phyloP scores from a whole-genome alignment of 345 rosid species.

The Salix purpurea region DNA sequence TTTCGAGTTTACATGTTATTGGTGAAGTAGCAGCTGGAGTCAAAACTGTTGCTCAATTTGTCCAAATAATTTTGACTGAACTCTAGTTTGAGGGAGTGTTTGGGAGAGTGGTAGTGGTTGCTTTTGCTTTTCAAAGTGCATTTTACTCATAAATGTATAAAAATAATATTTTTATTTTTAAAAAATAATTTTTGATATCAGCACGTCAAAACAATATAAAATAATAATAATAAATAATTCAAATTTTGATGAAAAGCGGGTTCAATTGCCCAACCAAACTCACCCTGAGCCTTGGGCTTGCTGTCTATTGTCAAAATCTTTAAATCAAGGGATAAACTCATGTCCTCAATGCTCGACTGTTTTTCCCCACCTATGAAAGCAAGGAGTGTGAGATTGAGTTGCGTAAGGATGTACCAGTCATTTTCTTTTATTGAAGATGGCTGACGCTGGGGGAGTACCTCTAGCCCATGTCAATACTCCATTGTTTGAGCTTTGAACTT shows the following conservation, averaged over 20 bases:
- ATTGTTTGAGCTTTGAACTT: background rate
- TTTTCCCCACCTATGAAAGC: background rate
- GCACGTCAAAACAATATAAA: too few relatives aligned
- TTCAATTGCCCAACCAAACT: too few relatives aligned
- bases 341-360: background rate
- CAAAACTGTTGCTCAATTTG: background rate
- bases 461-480: background rate
- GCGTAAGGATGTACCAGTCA: background rate
- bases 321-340: background rate
- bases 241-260: too few relatives aligned
- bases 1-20: background rate
- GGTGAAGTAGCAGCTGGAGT: background rate
- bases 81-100: background rate
- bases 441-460: background rate
- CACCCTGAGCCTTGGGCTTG: background rate
- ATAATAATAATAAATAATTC: too few relatives aligned
- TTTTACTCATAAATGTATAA: too few relatives aligned
- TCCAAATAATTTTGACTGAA: background rate
- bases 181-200: too few relatives aligned
- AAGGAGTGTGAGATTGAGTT: background rate
- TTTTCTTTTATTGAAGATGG: background rate
- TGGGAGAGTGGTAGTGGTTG: too few relatives aligned
- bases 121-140: too few relatives aligned
- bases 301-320: background rate
- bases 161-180: too few relatives aligned